These are phyloP conservation scores for Cladobotryum protrusum DNA, from an alignment of 2,329 filamentous ascomycete genomes.

Conservation along the genomic window DNA sequence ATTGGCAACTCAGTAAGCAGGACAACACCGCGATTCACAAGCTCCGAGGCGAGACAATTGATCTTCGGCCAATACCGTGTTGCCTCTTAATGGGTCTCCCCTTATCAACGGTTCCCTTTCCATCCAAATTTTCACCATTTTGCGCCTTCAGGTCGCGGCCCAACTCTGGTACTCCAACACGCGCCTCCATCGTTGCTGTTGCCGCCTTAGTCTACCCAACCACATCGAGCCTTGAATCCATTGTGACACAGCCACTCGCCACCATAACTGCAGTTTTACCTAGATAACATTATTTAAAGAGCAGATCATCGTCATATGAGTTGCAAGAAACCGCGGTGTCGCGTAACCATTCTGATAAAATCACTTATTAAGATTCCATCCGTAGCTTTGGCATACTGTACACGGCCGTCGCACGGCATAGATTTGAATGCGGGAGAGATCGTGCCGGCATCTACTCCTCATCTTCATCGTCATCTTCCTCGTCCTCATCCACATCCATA, in stretches of 20 bases:
- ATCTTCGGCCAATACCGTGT: conserved; percentile 1
- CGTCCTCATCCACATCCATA: conserved; percentile 89
- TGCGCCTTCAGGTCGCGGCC: background rate
- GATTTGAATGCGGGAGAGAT: conserved; percentile 11
- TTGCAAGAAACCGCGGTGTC: conserved; percentile 14
- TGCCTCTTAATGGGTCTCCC: background rate
- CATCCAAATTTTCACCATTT: conserved; percentile 1
- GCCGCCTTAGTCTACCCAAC: conserved; percentile 13
- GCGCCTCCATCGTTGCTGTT: background rate
- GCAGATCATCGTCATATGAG: conserved; percentile 15
- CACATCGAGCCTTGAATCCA: conserved; percentile 21
- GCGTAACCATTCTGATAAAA: background rate
- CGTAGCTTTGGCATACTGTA: conserved; percentile 27
- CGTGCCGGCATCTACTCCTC: conserved; percentile 20
- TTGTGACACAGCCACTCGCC: conserved; percentile 22
- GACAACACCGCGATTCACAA: conserved; percentile 5
- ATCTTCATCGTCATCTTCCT: conserved; percentile 66
- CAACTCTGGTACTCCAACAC: background rate
- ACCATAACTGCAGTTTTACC: conserved; percentile 25
- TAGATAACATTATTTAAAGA: conserved; percentile 22
- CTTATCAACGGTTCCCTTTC: conserved; percentile 1
- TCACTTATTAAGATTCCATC: conserved; percentile 16
- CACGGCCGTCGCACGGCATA: conserved; percentile 20
- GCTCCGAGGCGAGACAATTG: conserved; percentile 5
- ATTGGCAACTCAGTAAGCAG: conserved; percentile 9